phyloP scores from a whole-genome alignment of 108 stramenopile species.

The Cyclostephanos tholiformis region DNA sequence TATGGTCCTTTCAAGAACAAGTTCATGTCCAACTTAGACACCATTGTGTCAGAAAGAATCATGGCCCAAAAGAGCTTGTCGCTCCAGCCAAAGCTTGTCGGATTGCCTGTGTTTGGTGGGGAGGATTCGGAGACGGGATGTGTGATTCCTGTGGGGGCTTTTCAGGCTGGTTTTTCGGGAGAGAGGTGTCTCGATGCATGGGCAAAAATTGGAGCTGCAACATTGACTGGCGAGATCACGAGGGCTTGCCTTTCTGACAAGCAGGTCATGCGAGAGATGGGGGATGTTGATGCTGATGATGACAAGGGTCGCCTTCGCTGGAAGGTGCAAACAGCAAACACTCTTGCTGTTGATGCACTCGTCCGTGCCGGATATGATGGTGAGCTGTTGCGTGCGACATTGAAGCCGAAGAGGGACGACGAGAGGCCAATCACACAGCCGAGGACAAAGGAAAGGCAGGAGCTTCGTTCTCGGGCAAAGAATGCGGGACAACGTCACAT shows the following conservation, averaged over 20 bases:
- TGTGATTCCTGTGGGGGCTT: neutral
- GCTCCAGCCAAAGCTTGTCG: neutral
- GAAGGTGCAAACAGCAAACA: neutral
- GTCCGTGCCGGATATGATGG: neutral
- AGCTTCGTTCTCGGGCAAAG: too few relatives aligned
- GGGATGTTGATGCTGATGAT: neutral
- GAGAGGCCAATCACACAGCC: too few relatives aligned
- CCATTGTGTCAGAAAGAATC: neutral
- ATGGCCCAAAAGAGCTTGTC: neutral
- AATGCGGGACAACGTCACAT: too few relatives aligned
- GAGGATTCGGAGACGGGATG: neutral
- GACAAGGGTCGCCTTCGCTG: neutral
- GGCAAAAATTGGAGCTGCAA: neutral
- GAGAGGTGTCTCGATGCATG: neutral
- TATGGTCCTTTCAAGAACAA: slow-evolving; percentile 11
- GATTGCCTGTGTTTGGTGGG: neutral
- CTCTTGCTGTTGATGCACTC: neutral
- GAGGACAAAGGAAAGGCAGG: too few relatives aligned
- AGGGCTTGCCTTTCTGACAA: neutral
- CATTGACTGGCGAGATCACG: neutral
- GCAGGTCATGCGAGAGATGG: neutral
- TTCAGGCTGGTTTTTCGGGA: neutral
- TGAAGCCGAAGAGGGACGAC: too few relatives aligned
- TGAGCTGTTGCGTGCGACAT: neutral
- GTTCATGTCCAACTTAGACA: neutral